phyloP scores from a whole-genome alignment of 2,329 filamentous ascomycete genomes.

The Fusarium ambrosium region DNA sequence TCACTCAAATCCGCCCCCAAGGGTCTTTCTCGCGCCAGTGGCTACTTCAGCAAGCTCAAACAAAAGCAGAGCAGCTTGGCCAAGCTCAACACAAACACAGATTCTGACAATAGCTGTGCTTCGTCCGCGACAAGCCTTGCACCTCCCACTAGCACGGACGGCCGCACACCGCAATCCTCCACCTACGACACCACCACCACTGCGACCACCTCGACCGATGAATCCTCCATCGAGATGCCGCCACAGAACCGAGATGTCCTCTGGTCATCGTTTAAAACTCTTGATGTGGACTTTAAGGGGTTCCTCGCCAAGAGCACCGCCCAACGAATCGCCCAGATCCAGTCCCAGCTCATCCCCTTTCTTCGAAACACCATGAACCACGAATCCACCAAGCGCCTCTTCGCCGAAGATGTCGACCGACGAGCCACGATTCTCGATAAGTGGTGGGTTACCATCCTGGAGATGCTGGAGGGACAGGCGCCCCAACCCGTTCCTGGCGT shows the following conservation, averaged over 20 bases:
- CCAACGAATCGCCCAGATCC: conserved; percentile 81
- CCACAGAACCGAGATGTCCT: conserved; percentile 63
- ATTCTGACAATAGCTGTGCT: conserved; percentile 60
- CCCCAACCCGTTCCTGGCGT: conserved; percentile 82
- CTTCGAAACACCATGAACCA: conserved; percentile 78
- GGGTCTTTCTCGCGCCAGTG: conserved; percentile 59
- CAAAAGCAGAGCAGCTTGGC: conserved; percentile 58
- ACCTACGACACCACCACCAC: conserved; percentile 57
- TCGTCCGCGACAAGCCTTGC: conserved; percentile 63
- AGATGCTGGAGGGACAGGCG: conserved; percentile 79
- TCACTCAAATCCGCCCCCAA: conserved; percentile 55
- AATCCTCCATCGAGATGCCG: conserved; percentile 62
- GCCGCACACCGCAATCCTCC: conserved; percentile 55
- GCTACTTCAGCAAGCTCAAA: conserved; percentile 65
- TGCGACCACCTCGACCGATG: conserved; percentile 56
- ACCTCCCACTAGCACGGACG: conserved; percentile 54
- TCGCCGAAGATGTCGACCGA: conserved; percentile 86
- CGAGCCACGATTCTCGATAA: conserved; percentile 85
- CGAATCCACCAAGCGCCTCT: conserved; percentile 72
- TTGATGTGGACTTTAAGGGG: conserved; percentile 63
- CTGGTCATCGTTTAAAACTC: conserved; percentile 67
- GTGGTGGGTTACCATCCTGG: conserved; percentile 89
- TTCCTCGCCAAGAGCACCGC: conserved; percentile 81
- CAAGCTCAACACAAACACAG: conserved; percentile 54
- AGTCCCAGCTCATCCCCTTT: conserved; percentile 81